Base-by-base conservation (phyloP, 23 red algal genomes). In the Cyanidioschyzon merolae region DNA sequence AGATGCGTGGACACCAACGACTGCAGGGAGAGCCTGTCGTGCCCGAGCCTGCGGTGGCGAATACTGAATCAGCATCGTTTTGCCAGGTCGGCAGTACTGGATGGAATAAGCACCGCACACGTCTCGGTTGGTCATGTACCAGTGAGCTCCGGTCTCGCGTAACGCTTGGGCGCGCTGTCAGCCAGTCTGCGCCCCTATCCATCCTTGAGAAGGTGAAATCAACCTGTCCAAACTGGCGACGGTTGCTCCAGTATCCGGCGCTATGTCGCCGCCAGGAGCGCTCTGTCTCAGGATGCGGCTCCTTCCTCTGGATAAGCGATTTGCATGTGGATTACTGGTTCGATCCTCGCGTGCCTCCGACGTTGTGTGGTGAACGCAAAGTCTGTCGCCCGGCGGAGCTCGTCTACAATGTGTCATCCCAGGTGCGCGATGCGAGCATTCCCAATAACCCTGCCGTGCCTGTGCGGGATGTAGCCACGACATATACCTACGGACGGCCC, bases 231-330 rank as follows among this genome's bases (percentile, higher is more conserved):
- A 54, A 54, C 7, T 54, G 45, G 45, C 7, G 21, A 54, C 7
- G 45, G 12, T 54, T 21, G 12, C 21, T 54, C 21, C 21, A 15
- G 21, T 54, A 54, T 54, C 45, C 45, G 45, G 45, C 7, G 7
- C 12, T 21, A 21, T 54, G 45, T 54, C 45, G 45, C 21, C 12
- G 45, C 45, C 45, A 21, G 12, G 45, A 54, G 21, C 21, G 21
- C 21, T 7, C 45, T 54, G 7, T 21, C 21, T 54, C n/a, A 3
- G 16, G 32, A 71, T 71, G 63, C 63, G 29, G 32, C 63, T 17
- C 63, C 12, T 71, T 71, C 30, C 63, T 71, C 3, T 71, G 63
- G 63, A 71, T 71, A 32, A 35, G 63, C 32, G 63, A 71, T 35
- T 27, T 71, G 63, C 63, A 71, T 27, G 63, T 71, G 16, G 63